A percentile compares a stretch with the other conserved stretches of the same genome.
phyloP scores from a whole-genome alignment of 306 rosid genomes.

The Acacia confusa region DNA sequence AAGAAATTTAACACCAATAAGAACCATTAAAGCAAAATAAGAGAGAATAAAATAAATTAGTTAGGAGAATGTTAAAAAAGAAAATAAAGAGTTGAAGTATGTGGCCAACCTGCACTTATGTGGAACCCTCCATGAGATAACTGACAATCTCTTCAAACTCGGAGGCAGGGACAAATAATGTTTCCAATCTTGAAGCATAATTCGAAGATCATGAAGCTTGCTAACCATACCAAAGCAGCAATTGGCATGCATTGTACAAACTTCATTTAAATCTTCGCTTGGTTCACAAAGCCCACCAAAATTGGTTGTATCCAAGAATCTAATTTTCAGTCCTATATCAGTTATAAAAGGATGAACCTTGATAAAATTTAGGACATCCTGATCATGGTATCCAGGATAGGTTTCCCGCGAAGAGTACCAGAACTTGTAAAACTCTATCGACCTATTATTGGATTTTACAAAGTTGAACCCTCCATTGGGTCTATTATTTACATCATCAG shows the following conservation, averaged over 20 bases:
- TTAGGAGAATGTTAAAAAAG: constrained; percentile 27
- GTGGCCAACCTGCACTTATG: constrained; percentile 72
- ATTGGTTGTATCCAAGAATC: constrained; percentile 81
- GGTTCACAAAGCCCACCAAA: constrained; percentile 98
- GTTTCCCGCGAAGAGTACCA: constrained; percentile 79
- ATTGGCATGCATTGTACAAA: constrained; percentile 97
- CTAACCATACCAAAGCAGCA: constrained; percentile 82
- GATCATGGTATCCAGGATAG: constrained; percentile 89
- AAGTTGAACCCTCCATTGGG: constrained; percentile 95
- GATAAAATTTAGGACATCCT: constrained; percentile 90
- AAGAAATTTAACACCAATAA: constrained; percentile 29
- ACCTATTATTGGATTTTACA: constrained; percentile 80
- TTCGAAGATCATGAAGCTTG: constrained; percentile 86
- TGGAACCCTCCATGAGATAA: constrained; percentile 83
- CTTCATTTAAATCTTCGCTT: constrained; percentile 86
- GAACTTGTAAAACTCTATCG: constrained; percentile 80
- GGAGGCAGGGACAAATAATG: constrained; percentile 70
- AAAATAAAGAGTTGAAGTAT: constrained; percentile 9
- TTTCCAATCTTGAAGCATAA: constrained; percentile 91
- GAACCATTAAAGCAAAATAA: constrained; percentile 8
- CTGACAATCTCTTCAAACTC: constrained; percentile 54
- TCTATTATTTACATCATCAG: constrained; percentile 62
- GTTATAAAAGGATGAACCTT: constrained; percentile 63
- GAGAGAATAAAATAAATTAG: not conserved
- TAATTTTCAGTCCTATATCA: constrained; percentile 64